Evolutionary conservation across 2,329 filamentous ascomycete species (phyloP).

Genomic region (Sporothrix brasiliensis): DNA sequence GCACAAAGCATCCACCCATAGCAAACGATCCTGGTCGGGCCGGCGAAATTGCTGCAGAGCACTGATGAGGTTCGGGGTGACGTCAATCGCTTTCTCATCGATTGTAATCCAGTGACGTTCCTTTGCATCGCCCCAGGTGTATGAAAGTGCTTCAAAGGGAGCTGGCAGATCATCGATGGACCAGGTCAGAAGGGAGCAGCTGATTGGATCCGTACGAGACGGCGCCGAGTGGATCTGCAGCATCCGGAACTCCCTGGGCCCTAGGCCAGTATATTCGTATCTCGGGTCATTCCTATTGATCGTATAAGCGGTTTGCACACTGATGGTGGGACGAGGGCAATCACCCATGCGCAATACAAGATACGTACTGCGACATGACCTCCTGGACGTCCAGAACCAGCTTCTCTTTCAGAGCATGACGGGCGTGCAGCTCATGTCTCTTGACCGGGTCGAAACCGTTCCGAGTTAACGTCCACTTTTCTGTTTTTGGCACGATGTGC

Average conservation of each 20-base stretch:
- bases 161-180: background rate
- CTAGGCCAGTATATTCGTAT: background rate
- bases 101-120: conserved; percentile 14
- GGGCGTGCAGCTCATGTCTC: conserved; percentile 5
- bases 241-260: background rate
- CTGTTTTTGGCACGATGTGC: conserved; percentile 1
- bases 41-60: conserved; percentile 6
- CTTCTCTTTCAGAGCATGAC: background rate
- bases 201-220: conserved; percentile 1
- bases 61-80: background rate
- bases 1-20: conserved; percentile 20
- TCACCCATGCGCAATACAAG: background rate
- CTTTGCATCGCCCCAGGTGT: conserved; percentile 17
- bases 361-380: conserved; percentile 2
- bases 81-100: background rate
- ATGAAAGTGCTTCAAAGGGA: conserved; percentile 12
- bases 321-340: background rate
- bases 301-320: background rate
- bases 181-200: conserved; percentile 14
- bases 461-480: conserved; percentile 1
- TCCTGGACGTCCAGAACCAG: background rate
- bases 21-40: background rate
- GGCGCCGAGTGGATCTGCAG: conserved; percentile 1
- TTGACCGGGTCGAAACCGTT: background rate
- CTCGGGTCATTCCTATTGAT: background rate